These are phyloP conservation scores for Fusarium coffeatum DNA, from an alignment of 2,329 filamentous ascomycete genomes.

Conservation along the genomic window DNA sequence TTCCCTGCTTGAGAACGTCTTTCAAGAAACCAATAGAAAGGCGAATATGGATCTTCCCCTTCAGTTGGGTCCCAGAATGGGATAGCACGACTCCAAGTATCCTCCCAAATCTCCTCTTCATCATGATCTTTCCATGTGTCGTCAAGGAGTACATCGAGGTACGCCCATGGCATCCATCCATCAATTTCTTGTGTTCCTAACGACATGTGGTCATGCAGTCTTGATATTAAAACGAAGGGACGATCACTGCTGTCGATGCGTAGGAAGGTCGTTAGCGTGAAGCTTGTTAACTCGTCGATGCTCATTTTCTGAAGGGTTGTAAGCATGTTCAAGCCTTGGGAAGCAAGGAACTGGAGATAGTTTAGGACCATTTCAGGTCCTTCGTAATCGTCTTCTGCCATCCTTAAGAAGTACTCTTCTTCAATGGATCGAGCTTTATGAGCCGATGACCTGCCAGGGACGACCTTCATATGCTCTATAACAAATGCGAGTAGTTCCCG, in stretches of 20 bases:
- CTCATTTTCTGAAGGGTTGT: background rate
- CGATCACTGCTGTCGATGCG: background rate
- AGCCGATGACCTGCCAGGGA: too few relatives aligned
- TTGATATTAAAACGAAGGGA: too few relatives aligned
- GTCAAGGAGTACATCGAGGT: background rate
- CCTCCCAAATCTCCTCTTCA: background rate
- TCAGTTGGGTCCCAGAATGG: background rate
- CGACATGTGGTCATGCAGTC: fast-evolving
- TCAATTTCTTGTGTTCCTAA: background rate
- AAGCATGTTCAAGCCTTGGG: background rate
- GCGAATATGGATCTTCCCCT: background rate
- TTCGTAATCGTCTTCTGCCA: too few relatives aligned
- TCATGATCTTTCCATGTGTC: fast-evolving
- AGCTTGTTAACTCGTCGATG: background rate
- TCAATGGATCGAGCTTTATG: too few relatives aligned
- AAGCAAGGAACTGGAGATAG: background rate
- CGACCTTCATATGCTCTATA: background rate
- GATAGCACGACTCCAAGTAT: background rate
- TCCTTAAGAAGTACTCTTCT: background rate
- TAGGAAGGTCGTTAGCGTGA: background rate
- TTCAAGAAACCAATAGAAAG: too few relatives aligned
- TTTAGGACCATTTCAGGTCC: too few relatives aligned
- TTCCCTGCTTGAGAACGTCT: too few relatives aligned
- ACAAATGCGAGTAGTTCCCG: background rate
- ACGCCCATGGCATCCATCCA: background rate